A percentile compares a stretch with the other conserved stretches of the same genome.
phyloP scores from a whole-genome alignment of 2,329 filamentous ascomycete genomes.

The Sphaerulina musiva region DNA sequence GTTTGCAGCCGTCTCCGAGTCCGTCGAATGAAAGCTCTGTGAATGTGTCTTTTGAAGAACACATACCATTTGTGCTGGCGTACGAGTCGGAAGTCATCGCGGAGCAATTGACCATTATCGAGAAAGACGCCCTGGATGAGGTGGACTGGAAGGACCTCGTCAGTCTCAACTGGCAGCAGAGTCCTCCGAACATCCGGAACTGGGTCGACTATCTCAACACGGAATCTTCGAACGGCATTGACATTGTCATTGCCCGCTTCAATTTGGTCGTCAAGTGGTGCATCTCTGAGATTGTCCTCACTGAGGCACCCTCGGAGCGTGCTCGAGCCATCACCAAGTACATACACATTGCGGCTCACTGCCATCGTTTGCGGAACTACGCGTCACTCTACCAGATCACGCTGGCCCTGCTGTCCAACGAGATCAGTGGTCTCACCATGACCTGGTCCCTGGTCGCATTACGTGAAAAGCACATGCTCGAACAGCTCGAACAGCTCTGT shows the following conservation, averaged over 20 bases:
- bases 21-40: not conserved
- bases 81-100: slow-evolving; percentile 74
- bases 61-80: slow-evolving; percentile 73
- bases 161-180: slow-evolving; percentile 74
- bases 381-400: slow-evolving; percentile 77
- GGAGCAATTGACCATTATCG: slow-evolving; percentile 77
- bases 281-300: slow-evolving; percentile 71
- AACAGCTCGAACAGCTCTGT: slow-evolving; percentile 64
- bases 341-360: slow-evolving; percentile 73
- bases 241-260: slow-evolving; percentile 78
- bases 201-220: slow-evolving; percentile 77
- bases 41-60: slow-evolving; percentile 35
- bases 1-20: slow-evolving; percentile 5
- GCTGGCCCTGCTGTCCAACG: slow-evolving; percentile 67
- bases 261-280: slow-evolving; percentile 87
- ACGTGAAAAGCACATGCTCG: slow-evolving; percentile 59
- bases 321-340: slow-evolving; percentile 72
- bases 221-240: slow-evolving; percentile 53
- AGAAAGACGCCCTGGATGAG: slow-evolving; percentile 78
- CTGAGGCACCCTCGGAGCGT: slow-evolving; percentile 63
- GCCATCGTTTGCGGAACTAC: slow-evolving; percentile 70
- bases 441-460: slow-evolving; percentile 67
- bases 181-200: slow-evolving; percentile 38
- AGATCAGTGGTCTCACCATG: slow-evolving; percentile 58
- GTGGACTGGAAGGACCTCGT: slow-evolving; percentile 85